Evolutionary conservation across 768 basidiomycete species (phyloP).

Genomic region (Serendipita sp.): DNA sequence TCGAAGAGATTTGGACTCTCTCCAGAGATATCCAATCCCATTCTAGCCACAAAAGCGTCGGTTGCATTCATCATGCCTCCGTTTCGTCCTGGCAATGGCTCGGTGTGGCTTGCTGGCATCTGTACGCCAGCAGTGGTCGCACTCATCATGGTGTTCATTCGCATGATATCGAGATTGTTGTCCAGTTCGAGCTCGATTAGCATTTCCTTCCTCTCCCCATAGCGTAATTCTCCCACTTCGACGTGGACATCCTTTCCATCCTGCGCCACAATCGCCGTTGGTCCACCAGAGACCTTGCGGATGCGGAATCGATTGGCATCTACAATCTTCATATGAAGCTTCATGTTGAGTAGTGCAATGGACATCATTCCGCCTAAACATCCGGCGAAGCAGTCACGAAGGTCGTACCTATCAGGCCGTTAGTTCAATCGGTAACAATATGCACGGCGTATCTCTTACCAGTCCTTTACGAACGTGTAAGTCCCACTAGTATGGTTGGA

Average conservation of each 20-base stretch:
- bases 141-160: slow-evolving; percentile 18
- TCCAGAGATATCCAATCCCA: slow-evolving; percentile 46
- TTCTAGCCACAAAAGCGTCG: slow-evolving; percentile 72
- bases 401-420: slow-evolving; percentile 42
- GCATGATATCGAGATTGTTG: slow-evolving; percentile 31
- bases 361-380: slow-evolving; percentile 95
- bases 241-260: slow-evolving; percentile 92
- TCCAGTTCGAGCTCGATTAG: slow-evolving; percentile 90
- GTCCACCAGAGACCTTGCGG: slow-evolving; percentile 85
- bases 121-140: slow-evolving; percentile 8
- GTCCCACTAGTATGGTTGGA: slow-evolving; percentile 96
- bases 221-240: slow-evolving; percentile 83
- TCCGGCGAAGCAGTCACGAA: slow-evolving; percentile 81
- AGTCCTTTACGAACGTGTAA: slow-evolving; percentile 95
- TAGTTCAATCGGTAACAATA: not conserved
- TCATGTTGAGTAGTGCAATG: slow-evolving; percentile 83
- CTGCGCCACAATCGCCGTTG: slow-evolving; percentile 69
- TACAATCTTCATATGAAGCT: slow-evolving; percentile 85
- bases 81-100: slow-evolving; percentile 14
- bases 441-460: slow-evolving; percentile 24
- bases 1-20: slow-evolving; percentile 52
- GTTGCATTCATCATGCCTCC: slow-evolving; percentile 51
- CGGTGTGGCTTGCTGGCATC: slow-evolving; percentile 12
- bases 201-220: slow-evolving; percentile 97
- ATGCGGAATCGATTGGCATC: slow-evolving; percentile 84